Evolutionary conservation across 768 basidiomycete genomes (phyloP), one percentile per base, ranked within the genome.

Genomic region (Lanmaoa pseudosensibilis): DNA sequence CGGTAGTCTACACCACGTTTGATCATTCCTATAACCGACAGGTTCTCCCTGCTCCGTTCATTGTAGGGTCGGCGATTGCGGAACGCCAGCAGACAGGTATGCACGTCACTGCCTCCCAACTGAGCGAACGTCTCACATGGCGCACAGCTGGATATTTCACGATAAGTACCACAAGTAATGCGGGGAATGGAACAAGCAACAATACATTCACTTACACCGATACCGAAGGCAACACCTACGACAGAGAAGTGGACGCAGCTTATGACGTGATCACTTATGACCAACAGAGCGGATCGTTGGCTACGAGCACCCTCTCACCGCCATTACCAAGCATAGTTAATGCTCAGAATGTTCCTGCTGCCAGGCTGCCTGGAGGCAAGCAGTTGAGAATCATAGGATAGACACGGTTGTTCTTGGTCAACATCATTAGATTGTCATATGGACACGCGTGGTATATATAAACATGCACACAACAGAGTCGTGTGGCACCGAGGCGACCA

Each of bases 1-100:
- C 32, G 54, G 9, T 48, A 88, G 86, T 81, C 64, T 75, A 76
- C 48, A 72, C 78, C 11, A 62, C 66, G 3, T 79, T 92, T 55
- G 86, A 91, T 62, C 89, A 90, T 63, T 85, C 84, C 1, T 92
- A 89, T 64, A 69, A 82, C 48, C 83, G 88, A 23, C 72, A 75
- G 23, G 69, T 85, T 38, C 64, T 79, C 15, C 87, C 88, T 1
- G 76, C 77, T 39, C 84, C 87, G 2, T 81, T 86, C 58, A 78
- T 83, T 50, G 64, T 83, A 6, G 79, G 78, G 11, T 86, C 84
- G 10, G 80, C 78, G 11, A 89, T 87, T 33, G 56, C 69, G 18
- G 80, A 86, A 57, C 79, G 75, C 25, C 90, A 92, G 66, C 69
- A 78, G 34, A 78, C 87, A 12, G 75, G 86, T 85, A 58, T 65